A percentile compares a stretch with the other conserved stretches of the same genome.
Evolutionary conservation across 306 rosid species (phyloP).

Genomic region (Elaeagnus macrophylla): DNA sequence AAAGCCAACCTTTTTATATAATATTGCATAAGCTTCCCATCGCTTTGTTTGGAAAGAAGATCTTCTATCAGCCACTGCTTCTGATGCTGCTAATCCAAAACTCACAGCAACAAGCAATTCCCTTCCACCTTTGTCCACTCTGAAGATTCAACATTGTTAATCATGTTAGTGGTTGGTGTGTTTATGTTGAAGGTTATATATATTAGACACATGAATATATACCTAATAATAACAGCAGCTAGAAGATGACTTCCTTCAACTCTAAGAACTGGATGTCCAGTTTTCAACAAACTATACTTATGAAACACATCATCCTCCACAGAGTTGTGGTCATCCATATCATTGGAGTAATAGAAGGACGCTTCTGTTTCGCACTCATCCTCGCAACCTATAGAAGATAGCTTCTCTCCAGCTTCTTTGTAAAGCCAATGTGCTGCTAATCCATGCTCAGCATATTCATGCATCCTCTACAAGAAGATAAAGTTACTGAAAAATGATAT

Average conservation of each 20-base stretch:
- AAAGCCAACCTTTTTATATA: constrained; percentile 65
- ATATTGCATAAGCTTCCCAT: constrained; percentile 85
- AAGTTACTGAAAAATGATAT: constrained; percentile 15
- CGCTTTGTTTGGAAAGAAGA: constrained; percentile 63
- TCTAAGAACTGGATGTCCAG: constrained; percentile 92
- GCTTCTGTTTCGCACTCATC: constrained; percentile 55
- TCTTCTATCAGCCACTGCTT: constrained; percentile 85
- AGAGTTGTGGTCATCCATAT: constrained; percentile 47
- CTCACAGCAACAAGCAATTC: constrained; percentile 90
- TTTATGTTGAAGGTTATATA: constrained; percentile 1
- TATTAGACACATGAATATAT: constrained; percentile 7
- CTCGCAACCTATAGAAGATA: constrained; percentile 32
- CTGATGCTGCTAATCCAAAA: constrained; percentile 76
- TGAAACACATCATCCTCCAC: constrained; percentile 31
- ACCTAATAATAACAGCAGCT: constrained; percentile 84
- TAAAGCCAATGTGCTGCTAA: constrained; percentile 99
- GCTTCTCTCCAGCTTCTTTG: constrained; percentile 68
- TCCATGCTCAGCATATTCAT: constrained; percentile 92
- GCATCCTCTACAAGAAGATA: constrained; percentile 65
- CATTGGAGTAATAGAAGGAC: constrained; percentile 47
- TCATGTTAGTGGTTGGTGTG: constrained; percentile 10
- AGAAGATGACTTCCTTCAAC: constrained; percentile 93
- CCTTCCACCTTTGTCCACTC: constrained; percentile 70
- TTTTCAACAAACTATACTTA: constrained; percentile 58
- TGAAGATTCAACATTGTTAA: constrained; percentile 30